Conservation (phyloP, 1,139 yeast species). For the Taiozyma sp. region DNA sequence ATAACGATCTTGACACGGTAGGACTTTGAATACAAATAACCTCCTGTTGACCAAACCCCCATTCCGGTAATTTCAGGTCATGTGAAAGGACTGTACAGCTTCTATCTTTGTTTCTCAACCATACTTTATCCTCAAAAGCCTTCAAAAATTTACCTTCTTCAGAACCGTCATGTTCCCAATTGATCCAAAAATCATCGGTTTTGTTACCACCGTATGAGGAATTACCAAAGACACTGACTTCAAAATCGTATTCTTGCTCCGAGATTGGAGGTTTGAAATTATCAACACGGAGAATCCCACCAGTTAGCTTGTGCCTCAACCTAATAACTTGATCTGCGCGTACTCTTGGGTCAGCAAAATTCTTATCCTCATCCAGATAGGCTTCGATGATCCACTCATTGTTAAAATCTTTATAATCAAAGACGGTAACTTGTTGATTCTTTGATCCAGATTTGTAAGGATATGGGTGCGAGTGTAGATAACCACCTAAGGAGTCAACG, state of each 20-base stretch:
- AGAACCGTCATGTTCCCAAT: slow-evolving; percentile 23
- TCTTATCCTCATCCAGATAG: slow-evolving; percentile 19
- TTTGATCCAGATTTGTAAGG: slow-evolving; percentile 50
- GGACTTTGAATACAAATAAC: slow-evolving; percentile 71
- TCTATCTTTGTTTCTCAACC: slow-evolving; percentile 54
- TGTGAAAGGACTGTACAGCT: slow-evolving; percentile 63
- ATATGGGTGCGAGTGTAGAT: slow-evolving; percentile 62
- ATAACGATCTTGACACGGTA: slow-evolving; percentile 50
- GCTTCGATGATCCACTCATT: slow-evolving; percentile 68
- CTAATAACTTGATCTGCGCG: slow-evolving; percentile 49
- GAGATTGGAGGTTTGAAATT: slow-evolving; percentile 69
- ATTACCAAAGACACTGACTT: slow-evolving; percentile 65
- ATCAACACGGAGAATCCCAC: slow-evolving; percentile 51
- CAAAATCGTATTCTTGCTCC: slow-evolving; percentile 75
- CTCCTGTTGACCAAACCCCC: slow-evolving; percentile 73
- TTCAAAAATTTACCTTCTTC: slow-evolving; percentile 11
- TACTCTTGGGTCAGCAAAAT: slow-evolving; percentile 31
- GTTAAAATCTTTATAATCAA: slow-evolving; percentile 46
- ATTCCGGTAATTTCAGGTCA: slow-evolving; percentile 54
- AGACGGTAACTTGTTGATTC: slow-evolving; percentile 68
- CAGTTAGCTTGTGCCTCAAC: slow-evolving; percentile 58
- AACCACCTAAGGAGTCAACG: slow-evolving; percentile 49
- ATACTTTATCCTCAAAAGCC: slow-evolving; percentile 34
- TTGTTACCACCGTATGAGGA: slow-evolving; percentile 41
- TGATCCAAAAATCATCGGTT: slow-evolving; percentile 49